Base-by-base conservation (phyloP, 257 asterid genomes). In the Nyctanthes arbortristis region DNA sequence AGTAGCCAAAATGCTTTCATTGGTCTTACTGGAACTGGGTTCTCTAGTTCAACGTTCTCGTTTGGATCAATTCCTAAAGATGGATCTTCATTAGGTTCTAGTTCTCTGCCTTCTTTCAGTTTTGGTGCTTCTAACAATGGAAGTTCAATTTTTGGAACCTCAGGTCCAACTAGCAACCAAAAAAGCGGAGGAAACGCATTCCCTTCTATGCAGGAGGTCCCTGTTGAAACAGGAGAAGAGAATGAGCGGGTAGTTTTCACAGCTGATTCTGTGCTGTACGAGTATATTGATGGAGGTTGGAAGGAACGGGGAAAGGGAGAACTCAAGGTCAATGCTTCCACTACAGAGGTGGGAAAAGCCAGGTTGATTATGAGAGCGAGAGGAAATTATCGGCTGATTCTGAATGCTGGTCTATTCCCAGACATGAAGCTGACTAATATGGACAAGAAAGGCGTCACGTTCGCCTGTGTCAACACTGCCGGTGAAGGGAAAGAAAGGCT, bases 241-340 rank as follows among this genome's bases (percentile, higher is more conserved):
- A 81, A 88, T 37, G 96, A 90, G 75, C 68, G 79, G 73, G 77
- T 86, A 7, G 84, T 88, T 59, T 86, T 90, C 77, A 75, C 84
- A 20, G 88, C 96, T 35, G 96, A 86, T 74, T 90, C 97, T 18
- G 73, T 75, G 35, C 87, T 92, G 27, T 92, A 77, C 65, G 98
- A 88, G 77, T 92, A 57, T 66, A 63, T 67, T 16, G 96, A 82
- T 68, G 97, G 93, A 55, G 39, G 75, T 4, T 92, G 98, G 97
- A 92, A 88, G 84, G 98, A 92, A 78, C 78, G 98, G 13, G 98
- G 98, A 30, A 92, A 92, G 78, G 98, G 98, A 16, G 98, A 92
- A 71, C 78, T 92, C 66, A 92, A 86, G 79, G 84, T 92, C 58
- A 92, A 92, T 69, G 79, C 84, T 40, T 66, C 89, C 3, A 78